phyloP scores from a whole-genome alignment of 805 yeast genomes.

The Brettanomyces naardenensis region DNA sequence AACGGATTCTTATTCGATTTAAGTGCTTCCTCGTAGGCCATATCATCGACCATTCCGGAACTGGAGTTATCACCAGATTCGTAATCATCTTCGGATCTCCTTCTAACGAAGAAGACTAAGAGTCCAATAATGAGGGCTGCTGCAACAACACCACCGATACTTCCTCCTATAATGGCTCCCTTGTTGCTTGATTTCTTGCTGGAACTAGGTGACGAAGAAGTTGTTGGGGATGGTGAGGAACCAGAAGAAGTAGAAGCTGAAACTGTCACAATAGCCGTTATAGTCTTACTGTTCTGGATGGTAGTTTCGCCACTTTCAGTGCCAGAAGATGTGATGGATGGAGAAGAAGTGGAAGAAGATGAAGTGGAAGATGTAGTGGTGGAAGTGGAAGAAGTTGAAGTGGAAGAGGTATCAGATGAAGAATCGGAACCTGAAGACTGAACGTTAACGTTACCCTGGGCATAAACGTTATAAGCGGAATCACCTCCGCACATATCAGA shows the following conservation, averaged over 20 bases:
- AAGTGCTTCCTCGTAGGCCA: constrained; percentile 50
- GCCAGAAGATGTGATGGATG: constrained; percentile 8
- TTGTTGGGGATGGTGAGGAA: constrained; percentile 17
- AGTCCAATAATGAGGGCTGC: constrained; percentile 17
- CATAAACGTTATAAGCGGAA: constrained; percentile 38
- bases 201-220: constrained; percentile 5
- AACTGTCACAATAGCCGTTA: constrained; percentile 21
- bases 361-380: constrained; percentile 5
- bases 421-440: constrained; percentile 5
- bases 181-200: constrained; percentile 15
- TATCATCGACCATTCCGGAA: constrained; percentile 40
- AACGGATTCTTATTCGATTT: constrained; percentile 56
- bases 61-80: constrained; percentile 27
- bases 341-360: constrained; percentile 2
- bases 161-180: constrained; percentile 30
- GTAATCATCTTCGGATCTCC: constrained; percentile 24
- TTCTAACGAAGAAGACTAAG: constrained; percentile 27
- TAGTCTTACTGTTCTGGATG: constrained; percentile 18
- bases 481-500: constrained; percentile 51
- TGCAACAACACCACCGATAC: constrained; percentile 29
- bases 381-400: constrained; percentile 7
- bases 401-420: constrained; percentile 6
- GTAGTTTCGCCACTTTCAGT: constrained; percentile 9
- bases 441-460: constrained; percentile 23
- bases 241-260: constrained; percentile 10